Evolutionary conservation across 345 rosid genomes (phyloP), one percentile per base, ranked within the genome.

Genomic region (Populus simonii): DNA sequence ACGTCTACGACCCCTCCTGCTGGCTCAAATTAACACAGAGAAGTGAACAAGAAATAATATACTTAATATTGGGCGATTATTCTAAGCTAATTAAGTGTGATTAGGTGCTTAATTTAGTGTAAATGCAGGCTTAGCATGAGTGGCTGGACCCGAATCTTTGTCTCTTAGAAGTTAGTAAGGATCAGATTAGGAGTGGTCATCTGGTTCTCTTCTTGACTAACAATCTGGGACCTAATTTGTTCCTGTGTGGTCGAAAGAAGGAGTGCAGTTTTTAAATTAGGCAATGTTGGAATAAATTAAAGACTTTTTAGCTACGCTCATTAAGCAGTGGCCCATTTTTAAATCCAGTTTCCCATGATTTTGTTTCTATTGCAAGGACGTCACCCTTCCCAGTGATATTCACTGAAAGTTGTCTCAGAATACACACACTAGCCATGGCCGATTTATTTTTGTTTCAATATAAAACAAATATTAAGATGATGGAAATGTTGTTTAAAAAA

Each of bases 1-100:
- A 83, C 94, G 8, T 4, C 85, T 1, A 61, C 66, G 20, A 10
- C 77, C 66, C 47, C 89, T 10, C 17, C 78, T 61, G 55, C 49
- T 47, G 47, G 20, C 57, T 70, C 85, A 25, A 25, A 53, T 71
- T 71, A 71, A 78, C 72, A 55, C 63, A 31, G 74, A 68, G 36
- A 5, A 61, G 25, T 29, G 59, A 53, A 8, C 77, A 76, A 69
- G 63, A 83, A 74, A 66, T 78, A 51, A 82, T 53, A 53, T 5
- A 20, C 3, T 53, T 18, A 23, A 59, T n/a, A 41, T 41, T 41
- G n/a, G 63, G 13, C 6, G 11, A 15, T 4, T 47, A 47, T 15
- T 15, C 18, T 47, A 47, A 47, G 53, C 63, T 23, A 23, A 8
- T 10, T 59, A n/a, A 59, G 63, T 59, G 29, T 3, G n/a, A 27